These are phyloP conservation scores for Penicillium antarcticum DNA, from an alignment of 495 filamentous ascomycete genomes.

Conservation along the genomic window DNA sequence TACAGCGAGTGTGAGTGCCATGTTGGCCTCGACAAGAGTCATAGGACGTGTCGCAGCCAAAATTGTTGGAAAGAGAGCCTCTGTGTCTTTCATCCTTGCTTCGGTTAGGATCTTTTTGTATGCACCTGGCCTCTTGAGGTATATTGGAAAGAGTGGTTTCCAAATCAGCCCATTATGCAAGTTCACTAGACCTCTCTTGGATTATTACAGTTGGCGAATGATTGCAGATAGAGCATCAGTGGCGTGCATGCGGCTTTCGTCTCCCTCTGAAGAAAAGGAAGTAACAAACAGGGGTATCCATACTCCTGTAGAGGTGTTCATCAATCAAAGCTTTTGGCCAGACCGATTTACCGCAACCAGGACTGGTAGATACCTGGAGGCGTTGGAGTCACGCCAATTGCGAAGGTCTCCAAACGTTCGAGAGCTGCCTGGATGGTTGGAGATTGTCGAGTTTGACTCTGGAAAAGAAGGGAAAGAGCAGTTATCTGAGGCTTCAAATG, in stretches of 20 bases:
- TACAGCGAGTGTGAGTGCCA: conserved; percentile 13
- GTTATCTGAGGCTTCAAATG: no score
- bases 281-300: conserved; percentile 27
- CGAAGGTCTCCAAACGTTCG: no score
- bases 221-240: conserved; percentile 28
- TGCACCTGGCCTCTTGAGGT: conserved; percentile 23
- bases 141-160: conserved; percentile 20
- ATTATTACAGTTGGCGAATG: conserved; percentile 40
- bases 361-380: conserved; percentile 34
- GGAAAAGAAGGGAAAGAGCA: no score
- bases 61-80: conserved; percentile 22
- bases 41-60: conserved; percentile 24
- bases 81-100: conserved; percentile 3
- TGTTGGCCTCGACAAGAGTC: conserved; percentile 16
- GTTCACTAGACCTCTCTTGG: conserved; percentile 3
- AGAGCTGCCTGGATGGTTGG: no score
- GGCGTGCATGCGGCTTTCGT: conserved; percentile 10
- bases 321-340: conserved; percentile 30
- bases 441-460: no score
- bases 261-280: conserved; percentile 43
- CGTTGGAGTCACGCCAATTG: conserved; percentile 22
- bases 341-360: conserved; percentile 43
- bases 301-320: conserved; percentile 15
- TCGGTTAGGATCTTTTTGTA: conserved; percentile 31
- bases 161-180: conserved; percentile 9